A percentile compares a stretch with the other conserved stretches of the same genome.
phyloP scores from a whole-genome alignment of 306 rosid genomes.

The Begonia loranthoides region DNA sequence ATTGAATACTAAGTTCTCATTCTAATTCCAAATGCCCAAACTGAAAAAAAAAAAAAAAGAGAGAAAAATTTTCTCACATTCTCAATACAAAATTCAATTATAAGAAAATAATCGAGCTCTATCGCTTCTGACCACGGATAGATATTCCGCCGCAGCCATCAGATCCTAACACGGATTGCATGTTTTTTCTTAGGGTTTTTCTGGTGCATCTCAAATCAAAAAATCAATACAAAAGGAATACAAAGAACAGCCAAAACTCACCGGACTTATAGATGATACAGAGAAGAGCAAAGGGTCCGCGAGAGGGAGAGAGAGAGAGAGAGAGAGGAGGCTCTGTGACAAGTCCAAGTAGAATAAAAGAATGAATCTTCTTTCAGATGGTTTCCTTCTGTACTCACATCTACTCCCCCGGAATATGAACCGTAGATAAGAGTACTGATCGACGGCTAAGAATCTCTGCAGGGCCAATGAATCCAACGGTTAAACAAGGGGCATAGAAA shows the following conservation, averaged over 20 bases:
- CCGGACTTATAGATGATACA: conserved; percentile 21
- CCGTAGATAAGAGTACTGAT: conserved; percentile 31
- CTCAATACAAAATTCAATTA: background rate
- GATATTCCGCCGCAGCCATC: background rate
- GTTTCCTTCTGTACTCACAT: conserved; percentile 2
- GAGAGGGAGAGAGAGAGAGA: conserved; percentile 7
- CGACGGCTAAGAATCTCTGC: conserved; percentile 12
- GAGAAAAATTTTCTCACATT: conserved; percentile 6
- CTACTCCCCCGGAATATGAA: conserved; percentile 4
- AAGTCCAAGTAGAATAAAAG: conserved; percentile 3
- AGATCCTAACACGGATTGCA: conserved; percentile 13
- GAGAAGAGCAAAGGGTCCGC: conserved; percentile 12
- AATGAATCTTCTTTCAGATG: conserved; percentile 2
- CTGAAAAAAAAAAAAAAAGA: background rate
- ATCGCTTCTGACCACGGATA: background rate
- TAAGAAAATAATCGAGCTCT: conserved; percentile 1
- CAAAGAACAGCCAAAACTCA: conserved; percentile 18
- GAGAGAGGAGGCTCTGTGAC: conserved; percentile 3
- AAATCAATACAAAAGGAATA: background rate
- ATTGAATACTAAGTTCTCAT: conserved; percentile 1
- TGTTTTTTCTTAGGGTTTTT: conserved; percentile 31
- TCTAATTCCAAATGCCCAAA: background rate
- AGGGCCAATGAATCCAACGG: conserved; percentile 28
- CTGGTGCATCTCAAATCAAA: background rate
- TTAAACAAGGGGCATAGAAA: conserved; percentile 4